Conservation (phyloP, 768 basidiomycete genomes). For the Tubosaeta sp. region DNA sequence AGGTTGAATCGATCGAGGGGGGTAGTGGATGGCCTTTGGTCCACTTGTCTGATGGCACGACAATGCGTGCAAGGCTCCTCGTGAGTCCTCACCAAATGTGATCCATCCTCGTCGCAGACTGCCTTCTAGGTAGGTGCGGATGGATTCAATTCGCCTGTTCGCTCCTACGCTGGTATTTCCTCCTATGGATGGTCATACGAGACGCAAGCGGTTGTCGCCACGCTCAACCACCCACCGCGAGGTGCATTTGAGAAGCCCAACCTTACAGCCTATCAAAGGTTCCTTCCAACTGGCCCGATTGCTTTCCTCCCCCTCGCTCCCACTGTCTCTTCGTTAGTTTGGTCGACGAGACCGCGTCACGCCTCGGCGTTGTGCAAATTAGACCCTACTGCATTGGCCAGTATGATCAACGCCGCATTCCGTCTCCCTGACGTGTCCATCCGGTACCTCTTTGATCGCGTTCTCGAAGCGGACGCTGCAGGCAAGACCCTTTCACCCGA, state of each 20-base stretch:
- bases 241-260: slow-evolving; percentile 60
- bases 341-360: slow-evolving; percentile 81
- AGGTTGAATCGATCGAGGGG: slow-evolving; percentile 65
- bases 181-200: slow-evolving; percentile 92
- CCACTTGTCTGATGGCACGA: slow-evolving; percentile 61
- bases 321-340: slow-evolving; percentile 82
- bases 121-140: slow-evolving; percentile 81
- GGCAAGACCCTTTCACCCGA: slow-evolving; percentile 45
- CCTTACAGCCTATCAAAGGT: slow-evolving; percentile 87
- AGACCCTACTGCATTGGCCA: slow-evolving; percentile 58
- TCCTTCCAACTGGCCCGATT: slow-evolving; percentile 92
- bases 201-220: slow-evolving; percentile 87
- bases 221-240: slow-evolving; percentile 69
- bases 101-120: neutral
- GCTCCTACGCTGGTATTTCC: slow-evolving; percentile 76
- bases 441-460: slow-evolving; percentile 55
- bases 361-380: slow-evolving; percentile 68
- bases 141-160: slow-evolving; percentile 92
- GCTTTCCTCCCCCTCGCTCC: slow-evolving; percentile 88
- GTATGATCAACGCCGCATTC: slow-evolving; percentile 90
- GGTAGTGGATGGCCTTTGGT: slow-evolving; percentile 78
- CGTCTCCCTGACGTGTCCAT: slow-evolving; percentile 76
- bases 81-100: slow-evolving; percentile 38
- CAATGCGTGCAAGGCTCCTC: slow-evolving; percentile 68
- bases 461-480: slow-evolving; percentile 49